Evolutionary conservation across 345 rosid genomes (phyloP).

Genomic region (Ricinus communis): DNA sequence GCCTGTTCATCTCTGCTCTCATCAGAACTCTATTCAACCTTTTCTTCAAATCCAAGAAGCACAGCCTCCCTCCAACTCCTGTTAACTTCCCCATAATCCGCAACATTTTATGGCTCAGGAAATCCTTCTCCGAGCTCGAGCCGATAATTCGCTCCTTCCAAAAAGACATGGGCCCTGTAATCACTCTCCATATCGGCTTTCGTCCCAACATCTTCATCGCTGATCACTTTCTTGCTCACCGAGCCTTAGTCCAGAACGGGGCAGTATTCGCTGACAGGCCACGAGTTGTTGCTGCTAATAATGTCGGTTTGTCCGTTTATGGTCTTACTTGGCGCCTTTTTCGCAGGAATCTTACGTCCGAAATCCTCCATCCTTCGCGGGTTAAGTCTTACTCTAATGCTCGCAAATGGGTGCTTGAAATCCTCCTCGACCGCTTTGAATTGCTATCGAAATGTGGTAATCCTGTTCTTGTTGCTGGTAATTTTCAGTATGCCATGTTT

Average conservation of each 20-base stretch:
- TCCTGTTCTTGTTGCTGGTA: slow-evolving; percentile 15
- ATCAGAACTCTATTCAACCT: background rate
- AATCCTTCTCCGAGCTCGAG: background rate
- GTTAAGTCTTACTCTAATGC: slow-evolving; percentile 13
- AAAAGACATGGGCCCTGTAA: too few species aligned
- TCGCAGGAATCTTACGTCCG: slow-evolving; percentile 25
- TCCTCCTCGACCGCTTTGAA: slow-evolving; percentile 3
- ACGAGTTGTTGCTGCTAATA: background rate
- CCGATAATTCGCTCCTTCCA: background rate
- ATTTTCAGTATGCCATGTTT: slow-evolving; percentile 18
- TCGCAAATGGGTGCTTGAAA: slow-evolving; percentile 14
- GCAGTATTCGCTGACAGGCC: slow-evolving; percentile 17
- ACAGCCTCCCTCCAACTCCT: slow-evolving; percentile 6
- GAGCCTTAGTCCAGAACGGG: slow-evolving; percentile 21
- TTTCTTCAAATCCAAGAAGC: background rate
- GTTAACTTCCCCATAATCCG: slow-evolving; percentile 12
- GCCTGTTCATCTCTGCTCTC: too few species aligned
- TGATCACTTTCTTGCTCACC: slow-evolving; percentile 25
- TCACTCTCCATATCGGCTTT: too few species aligned
- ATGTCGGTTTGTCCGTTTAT: background rate
- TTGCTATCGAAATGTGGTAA: background rate
- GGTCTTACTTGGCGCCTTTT: slow-evolving; percentile 27
- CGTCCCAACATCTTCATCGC: slow-evolving; percentile 15
- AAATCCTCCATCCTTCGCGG: slow-evolving; percentile 27
- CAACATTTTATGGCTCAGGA: slow-evolving; percentile 1